Base-by-base conservation (phyloP, 139 green algal genomes). In the Coelastrella sp. region DNA sequence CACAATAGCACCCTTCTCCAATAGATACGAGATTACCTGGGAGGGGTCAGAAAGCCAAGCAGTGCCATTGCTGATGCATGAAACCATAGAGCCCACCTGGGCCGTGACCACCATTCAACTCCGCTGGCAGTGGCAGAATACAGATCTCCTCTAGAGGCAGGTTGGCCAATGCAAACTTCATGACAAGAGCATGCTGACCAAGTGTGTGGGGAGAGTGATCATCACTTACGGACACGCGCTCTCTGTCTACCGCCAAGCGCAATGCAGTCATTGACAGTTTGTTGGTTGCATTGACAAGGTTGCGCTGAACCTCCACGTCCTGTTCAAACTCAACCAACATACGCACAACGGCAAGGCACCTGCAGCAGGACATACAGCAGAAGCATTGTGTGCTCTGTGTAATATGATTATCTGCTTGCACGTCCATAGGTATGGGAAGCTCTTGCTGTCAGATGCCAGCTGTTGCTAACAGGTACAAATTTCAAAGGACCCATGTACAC, bases 201-300 rank as follows among this genome's bases (percentile, higher is more conserved):
- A n/a, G n/a, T n/a, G n/a, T n/a, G n/a, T n/a, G n/a, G n/a, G n/a
- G 1, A 57, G 13, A 57, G 48, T 57, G 48, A 57, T 15, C 13
- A 11, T 15, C 57, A 66, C 23, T 66, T 66, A 74, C 66, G 17
- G 37, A 35, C 4, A 35, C 27, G 32, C 66, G 32, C 66, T 74
- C 66, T 27, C 34, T 40, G 30, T 74, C 66, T 21, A 74, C 34
- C 30, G 66, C 66, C 66, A 74, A 15, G 32, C 66, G 66, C 34
- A 74, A 35, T 7, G 66, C 30, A 30, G 66, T 74, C 9, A 74
- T 23, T 34, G 30, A 48, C 27, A 35, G 30, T 35, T 74, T 74
- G 66, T 74, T 74, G 9, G 66, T 74, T 34, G 35, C 15, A 15
- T 74, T 74, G 8, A 74, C 66, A 34, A 74, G 66, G 34, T 50